These are phyloP conservation scores for Marasmius tenuissimus DNA, from an alignment of 1,284 basidiomycete genomes.

Conservation along the genomic window DNA sequence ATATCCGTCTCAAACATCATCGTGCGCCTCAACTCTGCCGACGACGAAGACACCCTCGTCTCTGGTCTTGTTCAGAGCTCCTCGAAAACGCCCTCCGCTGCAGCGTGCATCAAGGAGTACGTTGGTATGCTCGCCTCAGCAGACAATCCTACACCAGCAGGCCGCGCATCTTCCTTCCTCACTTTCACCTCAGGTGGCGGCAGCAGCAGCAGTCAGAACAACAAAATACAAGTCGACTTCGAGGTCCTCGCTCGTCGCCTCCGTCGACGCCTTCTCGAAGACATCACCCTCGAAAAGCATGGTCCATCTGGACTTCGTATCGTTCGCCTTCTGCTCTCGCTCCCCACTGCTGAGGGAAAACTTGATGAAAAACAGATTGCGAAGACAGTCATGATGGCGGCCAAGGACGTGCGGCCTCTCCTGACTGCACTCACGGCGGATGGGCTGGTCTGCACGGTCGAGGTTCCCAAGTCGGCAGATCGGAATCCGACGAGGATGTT, in stretches of 20 bases:
- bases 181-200: slow-evolving; percentile 57
- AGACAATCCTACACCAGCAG: slow-evolving; percentile 78
- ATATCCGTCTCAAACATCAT: slow-evolving; percentile 62
- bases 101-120: slow-evolving; percentile 72
- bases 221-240: slow-evolving; percentile 80
- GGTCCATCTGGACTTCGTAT: slow-evolving; percentile 88
- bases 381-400: slow-evolving; percentile 89
- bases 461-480: slow-evolving; percentile 86
- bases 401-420: slow-evolving; percentile 83
- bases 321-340: slow-evolving; percentile 67
- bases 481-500: slow-evolving; percentile 84
- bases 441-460: slow-evolving; percentile 84
- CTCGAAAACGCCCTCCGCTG: slow-evolving; percentile 57
- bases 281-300: slow-evolving; percentile 81
- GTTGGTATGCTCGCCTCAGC: slow-evolving; percentile 71
- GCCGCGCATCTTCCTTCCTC: slow-evolving; percentile 66
- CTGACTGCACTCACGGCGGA: slow-evolving; percentile 80
- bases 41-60: slow-evolving; percentile 55
- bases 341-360: slow-evolving; percentile 74
- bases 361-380: slow-evolving; percentile 97
- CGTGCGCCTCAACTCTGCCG: slow-evolving; percentile 45
- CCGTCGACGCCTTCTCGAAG: slow-evolving; percentile 74
- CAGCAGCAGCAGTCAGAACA: background rate
- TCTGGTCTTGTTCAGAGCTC: slow-evolving; percentile 53
- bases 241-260: slow-evolving; percentile 74